Conservation (phyloP, 306 rosid genomes). For the Medicago arabica region DNA sequence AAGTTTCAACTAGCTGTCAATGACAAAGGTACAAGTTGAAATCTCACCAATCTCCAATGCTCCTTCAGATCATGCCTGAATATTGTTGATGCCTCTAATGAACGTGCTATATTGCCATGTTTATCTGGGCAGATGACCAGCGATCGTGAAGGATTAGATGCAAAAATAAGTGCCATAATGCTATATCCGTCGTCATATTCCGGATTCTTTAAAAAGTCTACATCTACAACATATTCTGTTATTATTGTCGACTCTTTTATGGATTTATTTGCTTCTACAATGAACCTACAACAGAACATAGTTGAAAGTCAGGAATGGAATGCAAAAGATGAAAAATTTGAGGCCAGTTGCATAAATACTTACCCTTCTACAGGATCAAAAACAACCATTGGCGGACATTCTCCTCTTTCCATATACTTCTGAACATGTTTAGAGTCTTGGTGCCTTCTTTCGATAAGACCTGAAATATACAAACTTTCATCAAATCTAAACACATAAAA, state of each 20-base stretch:
- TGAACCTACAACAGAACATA: slow-evolving; percentile 61
- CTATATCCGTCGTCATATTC: slow-evolving; percentile 92
- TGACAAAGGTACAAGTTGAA: not conserved
- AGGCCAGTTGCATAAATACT: slow-evolving; percentile 10
- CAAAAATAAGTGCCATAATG: slow-evolving; percentile 90
- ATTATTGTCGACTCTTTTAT: slow-evolving; percentile 83
- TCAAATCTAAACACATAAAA: slow-evolving; percentile 9
- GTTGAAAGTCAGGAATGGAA: not conserved
- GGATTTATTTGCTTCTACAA: slow-evolving; percentile 85
- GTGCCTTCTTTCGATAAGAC: slow-evolving; percentile 76
- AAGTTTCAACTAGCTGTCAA: not conserved
- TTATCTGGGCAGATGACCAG: slow-evolving; percentile 89
- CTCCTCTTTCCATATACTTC: slow-evolving; percentile 82
- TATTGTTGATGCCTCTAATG: slow-evolving; percentile 87
- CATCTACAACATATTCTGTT: slow-evolving; percentile 95
- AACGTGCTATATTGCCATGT: slow-evolving; percentile 67
- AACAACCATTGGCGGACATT: slow-evolving; percentile 96
- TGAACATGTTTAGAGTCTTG: slow-evolving; percentile 72
- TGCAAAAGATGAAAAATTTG: slow-evolving; percentile 7
- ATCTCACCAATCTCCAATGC: slow-evolving; percentile 87
- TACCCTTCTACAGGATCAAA: slow-evolving; percentile 95
- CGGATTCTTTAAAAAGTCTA: slow-evolving; percentile 80
- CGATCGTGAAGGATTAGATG: slow-evolving; percentile 67
- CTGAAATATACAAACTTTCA: slow-evolving; percentile 43
- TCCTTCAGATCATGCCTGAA: slow-evolving; percentile 54